A percentile compares a stretch with the other conserved stretches of the same genome.
phyloP scores from a whole-genome alignment of 2,329 filamentous ascomycete genomes.

The Exophiala dermatitidis region DNA sequence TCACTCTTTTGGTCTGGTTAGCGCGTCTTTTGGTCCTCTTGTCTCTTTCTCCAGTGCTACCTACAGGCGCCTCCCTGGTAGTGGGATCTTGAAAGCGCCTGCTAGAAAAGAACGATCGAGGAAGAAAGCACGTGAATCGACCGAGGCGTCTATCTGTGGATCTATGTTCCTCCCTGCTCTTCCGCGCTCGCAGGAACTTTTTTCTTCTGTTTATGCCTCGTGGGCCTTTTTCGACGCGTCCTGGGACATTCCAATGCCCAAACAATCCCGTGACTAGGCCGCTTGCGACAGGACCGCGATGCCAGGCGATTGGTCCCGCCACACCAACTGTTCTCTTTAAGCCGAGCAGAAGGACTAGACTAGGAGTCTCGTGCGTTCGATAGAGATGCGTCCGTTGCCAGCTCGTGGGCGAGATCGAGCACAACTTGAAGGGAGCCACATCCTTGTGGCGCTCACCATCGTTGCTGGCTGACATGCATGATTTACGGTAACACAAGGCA shows the following conservation, averaged over 20 bases:
- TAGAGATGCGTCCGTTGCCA: neutral
- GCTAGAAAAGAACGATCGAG: neutral
- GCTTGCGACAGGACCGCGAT: neutral
- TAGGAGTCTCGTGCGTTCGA: neutral
- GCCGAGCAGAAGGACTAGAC: neutral
- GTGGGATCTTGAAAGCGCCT: neutral
- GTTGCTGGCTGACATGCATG: slow-evolving; percentile 15
- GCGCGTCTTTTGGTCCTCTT: neutral
- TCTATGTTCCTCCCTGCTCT: neutral
- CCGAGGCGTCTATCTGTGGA: neutral
- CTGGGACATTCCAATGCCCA: neutral
- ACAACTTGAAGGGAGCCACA: slow-evolving; percentile 5
- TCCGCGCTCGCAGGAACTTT: neutral
- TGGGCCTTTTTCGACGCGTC: neutral
- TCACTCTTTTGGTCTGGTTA: slow-evolving; percentile 8
- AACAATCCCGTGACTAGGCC: neutral
- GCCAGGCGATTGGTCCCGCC: neutral
- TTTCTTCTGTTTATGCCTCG: neutral
- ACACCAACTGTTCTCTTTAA: neutral
- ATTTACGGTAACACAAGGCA: slow-evolving; percentile 3
- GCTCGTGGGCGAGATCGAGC: slow-evolving; percentile 7
- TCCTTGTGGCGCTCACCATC: slow-evolving; percentile 2
- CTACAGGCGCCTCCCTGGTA: too few species aligned
- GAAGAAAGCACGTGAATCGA: neutral
- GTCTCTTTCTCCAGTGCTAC: neutral